Percentiles rank a stretch among this genome's conserved stretches.
These are phyloP conservation scores for Achlya hypogyna DNA, from an alignment of 352 stramenopile genomes.

Conservation along the genomic window DNA sequence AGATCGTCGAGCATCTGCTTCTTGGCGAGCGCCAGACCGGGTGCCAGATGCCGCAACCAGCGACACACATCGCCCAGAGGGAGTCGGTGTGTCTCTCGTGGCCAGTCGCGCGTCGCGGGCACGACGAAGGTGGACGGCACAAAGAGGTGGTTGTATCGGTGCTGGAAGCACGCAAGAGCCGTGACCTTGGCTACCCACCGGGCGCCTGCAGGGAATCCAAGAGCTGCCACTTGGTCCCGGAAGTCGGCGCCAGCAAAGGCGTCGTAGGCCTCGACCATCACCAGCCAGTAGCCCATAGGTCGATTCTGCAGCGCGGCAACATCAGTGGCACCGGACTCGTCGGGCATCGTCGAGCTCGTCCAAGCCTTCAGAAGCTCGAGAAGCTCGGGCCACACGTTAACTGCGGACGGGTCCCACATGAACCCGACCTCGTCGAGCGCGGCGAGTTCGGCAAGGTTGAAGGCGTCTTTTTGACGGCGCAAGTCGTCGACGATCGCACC, in stretches of 20 bases:
- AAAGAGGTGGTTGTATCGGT: neutral
- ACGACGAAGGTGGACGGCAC: neutral
- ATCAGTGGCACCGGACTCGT: no score
- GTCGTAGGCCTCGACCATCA: neutral
- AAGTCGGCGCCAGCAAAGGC: neutral
- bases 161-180: neutral
- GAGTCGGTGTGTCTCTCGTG: neutral
- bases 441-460: neutral
- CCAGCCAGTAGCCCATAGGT: no score
- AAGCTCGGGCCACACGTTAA: no score
- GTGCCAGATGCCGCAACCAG: neutral
- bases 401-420: no score
- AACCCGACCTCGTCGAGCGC: neutral
- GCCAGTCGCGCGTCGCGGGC: neutral
- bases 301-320: no score
- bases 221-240: neutral
- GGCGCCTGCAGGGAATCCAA: neutral
- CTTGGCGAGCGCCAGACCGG: neutral
- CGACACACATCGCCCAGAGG: neutral
- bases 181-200: neutral
- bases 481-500: neutral
- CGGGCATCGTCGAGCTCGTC: no score
- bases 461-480: neutral
- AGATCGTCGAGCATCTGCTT: neutral
- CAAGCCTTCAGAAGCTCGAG: no score